Conservation (phyloP, 2,329 filamentous ascomycete genomes). For the Shiraia sp. region DNA sequence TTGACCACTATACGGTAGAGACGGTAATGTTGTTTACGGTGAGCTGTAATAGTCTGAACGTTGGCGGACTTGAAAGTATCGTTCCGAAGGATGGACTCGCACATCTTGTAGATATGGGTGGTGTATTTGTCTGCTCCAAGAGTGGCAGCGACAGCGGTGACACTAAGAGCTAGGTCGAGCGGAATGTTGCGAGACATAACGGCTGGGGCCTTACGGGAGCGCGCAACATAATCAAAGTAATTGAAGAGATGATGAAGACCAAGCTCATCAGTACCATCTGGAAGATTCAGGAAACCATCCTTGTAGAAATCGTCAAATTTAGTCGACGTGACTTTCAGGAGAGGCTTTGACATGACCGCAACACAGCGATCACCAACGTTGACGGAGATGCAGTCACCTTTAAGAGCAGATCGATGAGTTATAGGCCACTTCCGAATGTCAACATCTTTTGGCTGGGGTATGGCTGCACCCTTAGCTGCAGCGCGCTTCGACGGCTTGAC, state of each 20-base stretch:
- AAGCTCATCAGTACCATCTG: background rate
- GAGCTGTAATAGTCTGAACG: background rate
- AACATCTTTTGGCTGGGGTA: background rate
- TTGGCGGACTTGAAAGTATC: background rate
- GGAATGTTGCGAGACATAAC: background rate
- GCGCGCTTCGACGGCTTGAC: background rate
- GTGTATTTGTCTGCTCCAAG: background rate
- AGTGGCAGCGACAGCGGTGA: background rate
- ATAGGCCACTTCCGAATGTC: constrained; percentile 1
- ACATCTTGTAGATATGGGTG: constrained; percentile 1
- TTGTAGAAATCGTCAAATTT: background rate
- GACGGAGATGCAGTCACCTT: background rate
- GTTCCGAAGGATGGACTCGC: background rate
- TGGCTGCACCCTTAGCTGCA: background rate
- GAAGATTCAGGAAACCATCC: background rate
- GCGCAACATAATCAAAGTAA: background rate
- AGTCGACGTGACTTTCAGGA: background rate
- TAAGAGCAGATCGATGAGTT: background rate
- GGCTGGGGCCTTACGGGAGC: background rate
- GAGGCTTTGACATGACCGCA: background rate
- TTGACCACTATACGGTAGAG: background rate
- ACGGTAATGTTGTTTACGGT: background rate
- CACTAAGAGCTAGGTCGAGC: background rate
- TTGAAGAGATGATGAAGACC: background rate
- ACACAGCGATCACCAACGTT: background rate